Evolutionary conservation across 2,329 filamentous ascomycete genomes (phyloP).

Genomic region (Monilinia polystroma): DNA sequence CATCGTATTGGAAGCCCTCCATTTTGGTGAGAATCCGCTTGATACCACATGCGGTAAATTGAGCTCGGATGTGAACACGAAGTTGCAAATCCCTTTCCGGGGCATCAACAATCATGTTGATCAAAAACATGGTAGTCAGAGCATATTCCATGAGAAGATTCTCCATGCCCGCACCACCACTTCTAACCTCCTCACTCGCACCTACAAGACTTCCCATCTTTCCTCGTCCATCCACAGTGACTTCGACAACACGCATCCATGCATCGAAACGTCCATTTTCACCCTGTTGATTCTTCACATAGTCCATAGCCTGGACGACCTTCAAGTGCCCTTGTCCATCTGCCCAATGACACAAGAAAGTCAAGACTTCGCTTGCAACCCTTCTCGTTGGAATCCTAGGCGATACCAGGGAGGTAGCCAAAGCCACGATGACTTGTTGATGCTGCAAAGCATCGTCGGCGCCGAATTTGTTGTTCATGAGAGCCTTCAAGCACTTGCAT

Average conservation of each 20-base stretch:
- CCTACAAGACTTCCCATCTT: slow-evolving; percentile 99
- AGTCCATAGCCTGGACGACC: slow-evolving; percentile 89
- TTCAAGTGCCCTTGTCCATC: slow-evolving; percentile 86
- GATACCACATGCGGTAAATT: slow-evolving; percentile 94
- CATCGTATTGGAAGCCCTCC: slow-evolving; percentile 97
- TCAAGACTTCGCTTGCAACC: slow-evolving; percentile 91
- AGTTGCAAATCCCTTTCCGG: slow-evolving; percentile 86
- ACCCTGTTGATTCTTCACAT: slow-evolving; percentile 80
- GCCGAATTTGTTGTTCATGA: slow-evolving; percentile 99
- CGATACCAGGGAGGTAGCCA: slow-evolving; percentile 84
- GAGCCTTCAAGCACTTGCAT: slow-evolving; percentile 91
- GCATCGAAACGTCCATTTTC: slow-evolving; percentile 96
- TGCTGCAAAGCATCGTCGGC: slow-evolving; percentile 92
- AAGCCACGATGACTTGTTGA: slow-evolving; percentile 83
- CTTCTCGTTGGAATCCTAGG: slow-evolving; percentile 89
- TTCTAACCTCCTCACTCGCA: slow-evolving; percentile 92
- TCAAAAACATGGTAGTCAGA: slow-evolving; percentile 86
- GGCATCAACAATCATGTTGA: slow-evolving; percentile 96
- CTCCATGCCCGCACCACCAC: slow-evolving; percentile 96
- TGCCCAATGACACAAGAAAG: slow-evolving; percentile 93
- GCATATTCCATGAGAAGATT: slow-evolving; percentile 99
- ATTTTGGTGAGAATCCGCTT: slow-evolving; percentile 94
- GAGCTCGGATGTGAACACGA: slow-evolving; percentile 89
- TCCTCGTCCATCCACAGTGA: slow-evolving; percentile 92
- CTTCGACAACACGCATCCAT: slow-evolving; percentile 98